Conservation (phyloP, 2,329 filamentous ascomycete species). For the Diplodia sapinea region DNA sequence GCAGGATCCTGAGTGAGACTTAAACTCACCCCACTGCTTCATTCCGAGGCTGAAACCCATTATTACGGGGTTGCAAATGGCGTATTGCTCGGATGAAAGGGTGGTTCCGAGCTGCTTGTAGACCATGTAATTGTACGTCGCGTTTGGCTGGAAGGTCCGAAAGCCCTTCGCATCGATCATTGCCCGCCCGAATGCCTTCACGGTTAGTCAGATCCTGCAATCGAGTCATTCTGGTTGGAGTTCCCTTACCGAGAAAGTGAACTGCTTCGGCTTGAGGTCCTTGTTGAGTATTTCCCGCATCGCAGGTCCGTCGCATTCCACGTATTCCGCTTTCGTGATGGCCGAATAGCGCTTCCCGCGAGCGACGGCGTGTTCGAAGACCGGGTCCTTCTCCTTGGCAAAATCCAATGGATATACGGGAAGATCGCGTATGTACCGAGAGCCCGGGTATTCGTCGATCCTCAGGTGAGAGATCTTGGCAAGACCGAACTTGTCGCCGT, state of each 20-base stretch:
- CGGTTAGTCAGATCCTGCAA: neutral
- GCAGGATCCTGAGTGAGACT: neutral
- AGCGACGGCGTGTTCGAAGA: constrained; percentile 1
- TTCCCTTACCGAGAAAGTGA: constrained; percentile 6
- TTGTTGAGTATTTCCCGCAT: constrained; percentile 14
- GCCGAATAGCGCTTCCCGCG: neutral
- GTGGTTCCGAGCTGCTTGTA: constrained; percentile 11
- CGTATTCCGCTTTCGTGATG: neutral
- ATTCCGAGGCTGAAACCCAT: constrained; percentile 21
- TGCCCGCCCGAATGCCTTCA: constrained; percentile 8
- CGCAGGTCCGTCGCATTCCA: constrained; percentile 16
- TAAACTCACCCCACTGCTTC: constrained; percentile 22
- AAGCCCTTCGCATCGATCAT: constrained; percentile 10
- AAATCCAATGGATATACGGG: constrained; percentile 1
- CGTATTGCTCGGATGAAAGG: neutral
- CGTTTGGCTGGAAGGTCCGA: constrained; percentile 12
- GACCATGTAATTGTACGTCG: constrained; percentile 2
- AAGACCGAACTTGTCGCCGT: constrained; percentile 12
- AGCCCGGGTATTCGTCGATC: constrained; percentile 3
- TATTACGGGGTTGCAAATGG: constrained; percentile 15
- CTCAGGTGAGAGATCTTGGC: neutral
- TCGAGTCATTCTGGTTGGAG: no score
- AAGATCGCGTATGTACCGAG: neutral
- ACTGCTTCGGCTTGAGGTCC: constrained; percentile 1
- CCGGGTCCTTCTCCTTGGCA: neutral